These are phyloP conservation scores for Bocquillonia castaneifolia DNA, from an alignment of 441 rosid species.

Conservation along the genomic window DNA sequence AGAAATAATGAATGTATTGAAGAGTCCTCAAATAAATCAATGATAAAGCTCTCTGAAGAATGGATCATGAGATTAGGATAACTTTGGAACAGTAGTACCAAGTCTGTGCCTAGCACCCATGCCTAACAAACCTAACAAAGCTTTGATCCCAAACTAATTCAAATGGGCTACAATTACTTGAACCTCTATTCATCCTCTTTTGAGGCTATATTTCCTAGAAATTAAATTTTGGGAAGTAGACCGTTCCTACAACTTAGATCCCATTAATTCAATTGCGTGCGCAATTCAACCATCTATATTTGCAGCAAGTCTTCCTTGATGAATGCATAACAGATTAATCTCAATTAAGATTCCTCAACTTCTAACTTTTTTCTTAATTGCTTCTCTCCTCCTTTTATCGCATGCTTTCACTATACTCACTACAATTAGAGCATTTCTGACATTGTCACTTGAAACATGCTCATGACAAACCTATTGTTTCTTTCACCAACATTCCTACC, in stretches of 20 bases:
- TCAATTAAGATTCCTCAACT: neutral
- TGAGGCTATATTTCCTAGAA: neutral
- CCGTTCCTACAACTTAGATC: neutral
- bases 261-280: neutral
- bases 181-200: neutral
- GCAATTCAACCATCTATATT: neutral
- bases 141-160: neutral
- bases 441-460: neutral
- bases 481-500: neutral
- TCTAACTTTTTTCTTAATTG: neutral
- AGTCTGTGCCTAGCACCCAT: neutral
- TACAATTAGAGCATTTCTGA: neutral
- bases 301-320: neutral
- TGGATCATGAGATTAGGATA: neutral
- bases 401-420: neutral
- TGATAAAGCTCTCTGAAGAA: neutral
- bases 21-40: neutral
- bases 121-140: neutral
- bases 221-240: neutral
- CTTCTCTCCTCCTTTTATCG: neutral
- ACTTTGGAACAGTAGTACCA: neutral
- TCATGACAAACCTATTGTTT: neutral
- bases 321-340: neutral
- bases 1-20: no score
- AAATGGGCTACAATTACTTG: neutral